Evolutionary conservation across 192 early-diverging fungal genomes (phyloP).

Genomic region (Phycomyces blakesleeanus): DNA sequence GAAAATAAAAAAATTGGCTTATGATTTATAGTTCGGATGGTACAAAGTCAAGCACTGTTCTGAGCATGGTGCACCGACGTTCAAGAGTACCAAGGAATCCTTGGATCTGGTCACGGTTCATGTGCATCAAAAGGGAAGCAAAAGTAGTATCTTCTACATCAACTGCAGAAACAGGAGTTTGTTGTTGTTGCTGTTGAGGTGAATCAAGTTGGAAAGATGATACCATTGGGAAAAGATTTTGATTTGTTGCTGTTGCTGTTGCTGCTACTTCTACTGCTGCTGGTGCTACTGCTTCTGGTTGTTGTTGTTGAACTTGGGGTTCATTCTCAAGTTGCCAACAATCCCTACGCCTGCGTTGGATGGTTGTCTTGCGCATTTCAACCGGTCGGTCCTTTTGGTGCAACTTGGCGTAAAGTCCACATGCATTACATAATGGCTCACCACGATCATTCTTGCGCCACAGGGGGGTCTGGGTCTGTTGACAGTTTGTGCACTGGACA

Average conservation of each 20-base stretch:
- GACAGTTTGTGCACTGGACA: constrained; percentile 63
- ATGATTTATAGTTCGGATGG: background rate
- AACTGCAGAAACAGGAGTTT: background rate
- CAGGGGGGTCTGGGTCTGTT: constrained; percentile 74
- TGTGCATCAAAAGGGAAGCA: constrained; percentile 28
- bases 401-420: constrained; percentile 60
- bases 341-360: constrained; percentile 48
- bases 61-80: constrained; percentile 45
- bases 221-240: background rate
- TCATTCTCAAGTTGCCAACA: constrained; percentile 23
- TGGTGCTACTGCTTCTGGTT: too few species aligned
- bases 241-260: background rate
- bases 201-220: background rate
- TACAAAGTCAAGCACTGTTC: background rate
- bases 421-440: constrained; percentile 78
- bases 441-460: constrained; percentile 77
- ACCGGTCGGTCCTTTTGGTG: constrained; percentile 49
- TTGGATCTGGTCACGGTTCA: constrained; percentile 52
- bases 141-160: constrained; percentile 31
- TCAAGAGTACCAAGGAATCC: constrained; percentile 51
- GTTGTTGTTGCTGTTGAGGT: too few species aligned
- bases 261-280: too few species aligned
- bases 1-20: background rate
- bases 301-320: too few species aligned
- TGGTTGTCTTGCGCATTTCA: constrained; percentile 53